phyloP scores from a whole-genome alignment of 306 rosid genomes.

The Ziziphus jujuba region DNA sequence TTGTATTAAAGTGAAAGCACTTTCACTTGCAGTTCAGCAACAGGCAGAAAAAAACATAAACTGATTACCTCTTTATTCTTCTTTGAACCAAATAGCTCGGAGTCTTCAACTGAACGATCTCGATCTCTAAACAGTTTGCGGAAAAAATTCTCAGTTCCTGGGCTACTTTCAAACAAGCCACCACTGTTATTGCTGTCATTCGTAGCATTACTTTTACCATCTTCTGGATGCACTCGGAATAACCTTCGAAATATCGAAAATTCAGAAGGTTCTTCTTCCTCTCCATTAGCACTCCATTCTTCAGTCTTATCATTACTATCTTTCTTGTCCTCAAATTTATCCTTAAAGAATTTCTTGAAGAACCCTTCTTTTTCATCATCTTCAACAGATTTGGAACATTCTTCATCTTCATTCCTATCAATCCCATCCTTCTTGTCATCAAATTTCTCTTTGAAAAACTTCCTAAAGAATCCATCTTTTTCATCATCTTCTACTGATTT shows the following conservation, averaged over 20 bases:
- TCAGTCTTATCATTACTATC: constrained; percentile 62
- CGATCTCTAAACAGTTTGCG: constrained; percentile 89
- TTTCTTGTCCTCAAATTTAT: constrained; percentile 77
- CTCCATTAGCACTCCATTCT: constrained; percentile 62
- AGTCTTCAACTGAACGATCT: constrained; percentile 86
- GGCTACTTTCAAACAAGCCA: constrained; percentile 71
- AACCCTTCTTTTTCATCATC: constrained; percentile 93
- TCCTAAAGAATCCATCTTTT: constrained; percentile 78
- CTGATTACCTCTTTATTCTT: constrained; percentile 72
- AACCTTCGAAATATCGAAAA: constrained; percentile 72
- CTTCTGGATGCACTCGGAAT: constrained; percentile 94
- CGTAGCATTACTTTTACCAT: constrained; percentile 51
- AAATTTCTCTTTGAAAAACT: constrained; percentile 70
- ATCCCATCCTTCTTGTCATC: constrained; percentile 75
- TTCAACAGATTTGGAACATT: constrained; percentile 55
- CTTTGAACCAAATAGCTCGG: constrained; percentile 80
- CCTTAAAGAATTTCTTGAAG: constrained; percentile 67
- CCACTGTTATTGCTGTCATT: constrained; percentile 50
- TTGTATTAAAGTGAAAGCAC: background rate
- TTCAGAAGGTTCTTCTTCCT: constrained; percentile 81
- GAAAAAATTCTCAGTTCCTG: constrained; percentile 81
- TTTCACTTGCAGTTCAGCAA: constrained; percentile 1
- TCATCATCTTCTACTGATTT: constrained; percentile 64
- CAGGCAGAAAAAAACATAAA: constrained; percentile 22
- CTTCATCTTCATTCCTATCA: constrained; percentile 48